Evolutionary conservation across 371 early-diverging fungal species (phyloP).

Genomic region (Syncephalastrum monosporum): DNA sequence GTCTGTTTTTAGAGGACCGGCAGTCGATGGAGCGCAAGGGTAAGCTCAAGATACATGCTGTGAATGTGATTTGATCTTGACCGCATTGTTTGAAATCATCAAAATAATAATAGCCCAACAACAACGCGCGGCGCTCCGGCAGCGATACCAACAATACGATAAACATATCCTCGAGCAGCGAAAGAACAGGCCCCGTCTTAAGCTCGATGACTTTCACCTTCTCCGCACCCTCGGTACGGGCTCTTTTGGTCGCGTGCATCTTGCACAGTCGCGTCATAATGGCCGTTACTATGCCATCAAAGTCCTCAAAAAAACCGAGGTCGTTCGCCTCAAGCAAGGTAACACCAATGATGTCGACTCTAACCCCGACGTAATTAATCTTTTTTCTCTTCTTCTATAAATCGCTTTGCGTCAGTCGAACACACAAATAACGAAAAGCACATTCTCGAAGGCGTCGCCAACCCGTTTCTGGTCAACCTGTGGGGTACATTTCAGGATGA

Average conservation of each 20-base stretch:
- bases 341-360: neutral
- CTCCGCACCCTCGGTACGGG: conserved; percentile 94
- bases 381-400: conserved; percentile 1
- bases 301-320: conserved; percentile 91
- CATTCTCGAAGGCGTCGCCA: conserved; percentile 83
- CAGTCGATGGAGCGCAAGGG: too few species aligned
- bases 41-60: neutral
- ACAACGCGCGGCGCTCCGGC: conserved; percentile 13
- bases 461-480: conserved; percentile 92
- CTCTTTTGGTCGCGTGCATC: conserved; percentile 97
- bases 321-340: conserved; percentile 89
- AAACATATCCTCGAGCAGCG: conserved; percentile 35
- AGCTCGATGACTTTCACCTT: conserved; percentile 68
- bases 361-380: too few species aligned
- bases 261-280: conserved; percentile 75
- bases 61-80: conserved; percentile 6
- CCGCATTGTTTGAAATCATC: conserved; percentile 10
- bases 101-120: conserved; percentile 8
- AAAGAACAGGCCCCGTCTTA: conserved; percentile 51
- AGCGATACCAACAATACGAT: conserved; percentile 31
- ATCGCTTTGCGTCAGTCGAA: conserved; percentile 66
- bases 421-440: conserved; percentile 97
- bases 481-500: conserved; percentile 91
- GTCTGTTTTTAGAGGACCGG: too few species aligned
- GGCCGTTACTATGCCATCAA: conserved; percentile 95